Base-by-base conservation (phyloP, 352 stramenopile species). In the Paralagenidium karlingii region DNA sequence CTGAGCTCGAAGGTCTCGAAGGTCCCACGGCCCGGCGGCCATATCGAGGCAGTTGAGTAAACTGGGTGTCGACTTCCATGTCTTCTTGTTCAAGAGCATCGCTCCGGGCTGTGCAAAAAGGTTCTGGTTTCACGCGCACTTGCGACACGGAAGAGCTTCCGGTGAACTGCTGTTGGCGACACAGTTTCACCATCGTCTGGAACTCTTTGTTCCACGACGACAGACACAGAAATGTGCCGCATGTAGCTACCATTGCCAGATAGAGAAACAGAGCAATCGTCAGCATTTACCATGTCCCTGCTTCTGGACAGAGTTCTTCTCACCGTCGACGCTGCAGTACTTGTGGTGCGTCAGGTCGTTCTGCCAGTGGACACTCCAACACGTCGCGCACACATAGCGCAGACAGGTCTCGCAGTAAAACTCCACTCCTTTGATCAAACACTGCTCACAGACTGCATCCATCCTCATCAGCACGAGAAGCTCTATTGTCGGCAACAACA, bases 311-410 rank as follows among this genome's bases (percentile, higher is more conserved):
- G 28, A 39, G 16, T n/a, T 20, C 18, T 24, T 25, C 34, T 2
- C 38, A 77, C 70, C 71, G 66, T 82, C 62, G 8, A 74, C 56
- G 45, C 51, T 64, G 45, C 80, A 64, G 49, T 59, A 78, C n/a
- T 66, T 60, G 40, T 86, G 71, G n/a, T n/a, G n/a, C 3, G 24
- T 27, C 12, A 31, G 39, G 24, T 55, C 36, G 15, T 26, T 28
- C 15, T 55, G 49, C 19, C 37, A 18, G 18, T 56, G 47, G 32
- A 52, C 27, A 28, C 75, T 61, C 28, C 66, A 82, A 51, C 71
- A 86, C 3, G 24, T 26, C 13, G 74, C 57, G 21, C 71, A 86
- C 45, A 77, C 59, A 43, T 76, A 69, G 27, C 37, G 49, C 21
- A 55, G 53, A 47, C 71, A 86, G 24, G 56, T 58, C 1, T 62